Conservation (phyloP, 495 filamentous ascomycete genomes). For the Pseudevernia furfuracea region DNA sequence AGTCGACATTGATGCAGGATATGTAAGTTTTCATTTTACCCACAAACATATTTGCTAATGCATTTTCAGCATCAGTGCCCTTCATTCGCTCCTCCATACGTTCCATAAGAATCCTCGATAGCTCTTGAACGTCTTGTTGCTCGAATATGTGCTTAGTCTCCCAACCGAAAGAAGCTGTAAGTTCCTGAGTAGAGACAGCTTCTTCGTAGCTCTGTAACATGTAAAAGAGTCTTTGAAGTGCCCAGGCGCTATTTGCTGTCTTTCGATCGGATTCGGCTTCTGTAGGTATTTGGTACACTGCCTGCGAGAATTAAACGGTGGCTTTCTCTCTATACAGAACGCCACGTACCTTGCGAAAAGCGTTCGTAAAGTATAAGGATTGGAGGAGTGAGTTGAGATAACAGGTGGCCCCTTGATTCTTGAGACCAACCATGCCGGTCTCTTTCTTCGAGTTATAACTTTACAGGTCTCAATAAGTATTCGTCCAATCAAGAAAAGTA, state of each 20-base stretch:
- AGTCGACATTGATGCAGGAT: conserved; percentile 95
- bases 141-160: conserved; percentile 97
- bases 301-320: conserved; percentile 42
- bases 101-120: conserved; percentile 95
- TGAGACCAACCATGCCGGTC: conserved; percentile 92
- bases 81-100: conserved; percentile 96
- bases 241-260: conserved; percentile 76
- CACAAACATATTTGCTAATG: conserved; percentile 80
- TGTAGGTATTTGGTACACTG: conserved; percentile 93
- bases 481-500: not conserved
- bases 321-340: conserved; percentile 11
- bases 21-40: conserved; percentile 98
- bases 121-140: conserved; percentile 96
- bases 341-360: conserved; percentile 74
- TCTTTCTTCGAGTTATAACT: conserved; percentile 98
- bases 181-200: conserved; percentile 83
- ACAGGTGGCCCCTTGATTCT: conserved; percentile 97
- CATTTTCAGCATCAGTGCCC: conserved; percentile 89
- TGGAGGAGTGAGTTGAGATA: conserved; percentile 97
- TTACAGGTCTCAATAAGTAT: conserved; percentile 25
- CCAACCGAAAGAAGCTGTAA: conserved; percentile 96
- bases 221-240: conserved; percentile 89
- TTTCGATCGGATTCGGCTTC: conserved; percentile 63
- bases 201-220: conserved; percentile 74
- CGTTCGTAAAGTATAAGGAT: conserved; percentile 94